These are phyloP conservation scores for Alternaria burnsii DNA, from an alignment of 2,329 filamentous ascomycete species.

Conservation along the genomic window DNA sequence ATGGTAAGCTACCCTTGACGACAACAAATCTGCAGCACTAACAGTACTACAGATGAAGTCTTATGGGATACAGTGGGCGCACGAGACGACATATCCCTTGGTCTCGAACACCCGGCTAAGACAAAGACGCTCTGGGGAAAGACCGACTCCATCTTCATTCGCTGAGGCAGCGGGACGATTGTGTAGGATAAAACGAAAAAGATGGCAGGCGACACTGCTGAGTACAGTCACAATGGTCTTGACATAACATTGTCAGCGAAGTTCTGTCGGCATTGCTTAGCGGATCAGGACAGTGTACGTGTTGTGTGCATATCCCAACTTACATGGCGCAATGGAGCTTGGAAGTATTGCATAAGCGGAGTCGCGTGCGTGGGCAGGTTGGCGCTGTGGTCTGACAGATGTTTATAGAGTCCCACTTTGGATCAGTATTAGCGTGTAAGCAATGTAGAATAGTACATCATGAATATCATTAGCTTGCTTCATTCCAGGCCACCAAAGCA, in stretches of 20 bases:
- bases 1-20: slow-evolving; percentile 71
- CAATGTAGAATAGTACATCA: slow-evolving; percentile 15
- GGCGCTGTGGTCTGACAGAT: slow-evolving; percentile 10
- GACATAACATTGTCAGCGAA: slow-evolving; percentile 8
- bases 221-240: neutral
- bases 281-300: slow-evolving; percentile 1
- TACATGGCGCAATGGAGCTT: slow-evolving; percentile 17
- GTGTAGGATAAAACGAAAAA: slow-evolving; percentile 34
- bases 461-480: slow-evolving; percentile 4
- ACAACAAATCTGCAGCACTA: slow-evolving; percentile 7
- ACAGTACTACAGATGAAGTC: slow-evolving; percentile 53
- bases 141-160: slow-evolving; percentile 71
- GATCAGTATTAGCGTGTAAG: slow-evolving; percentile 9
- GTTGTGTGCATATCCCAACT: slow-evolving; percentile 2
- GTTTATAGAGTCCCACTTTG: slow-evolving; percentile 7
- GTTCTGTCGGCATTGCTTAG: slow-evolving; percentile 16
- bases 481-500: neutral
- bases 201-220: neutral
- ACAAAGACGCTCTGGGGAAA: slow-evolving; percentile 66
- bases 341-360: slow-evolving; percentile 17
- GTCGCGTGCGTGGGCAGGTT: slow-evolving; percentile 11
- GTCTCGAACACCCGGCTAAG: slow-evolving; percentile 71
- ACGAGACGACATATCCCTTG: slow-evolving; percentile 54
- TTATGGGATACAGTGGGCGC: slow-evolving; percentile 53
- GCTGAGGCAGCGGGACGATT: slow-evolving; percentile 38